Evolutionary conservation across 208 protist species (phyloP), one percentile per base, ranked within the genome.

Genomic region (Leishmania arabica): DNA sequence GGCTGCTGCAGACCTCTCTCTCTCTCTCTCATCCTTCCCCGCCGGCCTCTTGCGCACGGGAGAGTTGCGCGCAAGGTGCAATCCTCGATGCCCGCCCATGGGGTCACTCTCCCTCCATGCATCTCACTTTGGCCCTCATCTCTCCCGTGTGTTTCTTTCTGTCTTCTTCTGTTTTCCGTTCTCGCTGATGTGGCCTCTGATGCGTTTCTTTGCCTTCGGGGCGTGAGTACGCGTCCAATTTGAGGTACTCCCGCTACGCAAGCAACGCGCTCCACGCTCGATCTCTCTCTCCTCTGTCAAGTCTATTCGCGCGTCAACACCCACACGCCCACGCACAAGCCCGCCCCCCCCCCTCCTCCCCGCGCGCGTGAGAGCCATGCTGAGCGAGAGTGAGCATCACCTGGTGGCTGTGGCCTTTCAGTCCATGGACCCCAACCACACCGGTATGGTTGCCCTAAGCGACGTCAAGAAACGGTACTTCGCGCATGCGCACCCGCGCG

Each of bases 401-500:
- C 73, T 91, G 47, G 89, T 92, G 72, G 78, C 73, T 1, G 83
- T 91, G 42, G 91, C 91, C 54, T 94, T 91, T 62, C 79, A 86
- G 51, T 94, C 90, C 40, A 92, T 94, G 88, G 85, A 84, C 79
- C 56, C 60, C n/a, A 75, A 90, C 19, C 85, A 84, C 45, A 81
- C 79, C 27, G 90, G 90, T 3, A 60, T 92, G 21, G 82, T 97
- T 27, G 68, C 80, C 9, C 77, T 97, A 6, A 77, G 79, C 6
- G 88, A 93, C 31, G 75, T 95, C 47, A 86, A 79, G 54, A 76
- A 89, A 75, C 83, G 87, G 37, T 95, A 90, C 86, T 90, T 96
- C 77, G 82, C 84, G 49, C 84, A 89, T 54, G 84, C 80, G 75
- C 95, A 97, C 68, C 95, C 95, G 0, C 87, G 92, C 47, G 95